Percentiles rank a stretch among this genome's conserved stretches.
phyloP scores from a whole-genome alignment of 352 stramenopile species.

The Aphanomyces astaci region DNA sequence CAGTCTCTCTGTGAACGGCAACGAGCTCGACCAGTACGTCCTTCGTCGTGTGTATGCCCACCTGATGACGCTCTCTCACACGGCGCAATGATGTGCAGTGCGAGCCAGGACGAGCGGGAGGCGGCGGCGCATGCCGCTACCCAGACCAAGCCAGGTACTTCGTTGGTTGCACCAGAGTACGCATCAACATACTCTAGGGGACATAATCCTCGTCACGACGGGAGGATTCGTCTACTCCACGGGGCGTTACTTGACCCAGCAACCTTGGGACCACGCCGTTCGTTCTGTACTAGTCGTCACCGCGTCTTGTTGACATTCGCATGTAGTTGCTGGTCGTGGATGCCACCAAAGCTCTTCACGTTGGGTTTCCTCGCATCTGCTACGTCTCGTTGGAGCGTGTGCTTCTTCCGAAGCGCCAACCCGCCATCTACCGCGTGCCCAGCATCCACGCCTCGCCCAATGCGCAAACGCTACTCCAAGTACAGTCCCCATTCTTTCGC shows the following conservation, averaged over 20 bases:
- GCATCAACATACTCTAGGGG: not conserved
- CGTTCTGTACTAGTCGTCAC: not conserved
- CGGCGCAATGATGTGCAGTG: not conserved
- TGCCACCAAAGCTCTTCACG: conserved; percentile 6
- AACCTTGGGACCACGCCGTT: conserved; percentile 16
- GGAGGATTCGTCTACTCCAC: conserved; percentile 9
- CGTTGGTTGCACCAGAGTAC: not conserved
- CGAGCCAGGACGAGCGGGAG: not conserved
- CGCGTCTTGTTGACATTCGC: not conserved
- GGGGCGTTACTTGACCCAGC: not conserved
- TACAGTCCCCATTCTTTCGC: no score
- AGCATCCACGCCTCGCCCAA: not conserved
- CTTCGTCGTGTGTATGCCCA: not conserved
- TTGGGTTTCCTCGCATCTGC: not conserved
- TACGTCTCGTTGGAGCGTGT: conserved; percentile 10
- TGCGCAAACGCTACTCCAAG: not conserved
- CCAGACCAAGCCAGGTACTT: conserved; percentile 5
- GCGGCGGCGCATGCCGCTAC: not conserved
- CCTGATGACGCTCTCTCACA: not conserved
- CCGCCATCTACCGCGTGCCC: conserved; percentile 12
- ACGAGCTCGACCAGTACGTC: conserved; percentile 12
- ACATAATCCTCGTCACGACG: conserved; percentile 16
- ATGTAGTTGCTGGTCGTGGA: conserved; percentile 11
- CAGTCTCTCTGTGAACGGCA: conserved; percentile 13
- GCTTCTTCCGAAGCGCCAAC: conserved; percentile 13